Evolutionary conservation across 768 basidiomycete genomes (phyloP), one percentile per base, ranked within the genome.

Genomic region (Auricularia sp.): DNA sequence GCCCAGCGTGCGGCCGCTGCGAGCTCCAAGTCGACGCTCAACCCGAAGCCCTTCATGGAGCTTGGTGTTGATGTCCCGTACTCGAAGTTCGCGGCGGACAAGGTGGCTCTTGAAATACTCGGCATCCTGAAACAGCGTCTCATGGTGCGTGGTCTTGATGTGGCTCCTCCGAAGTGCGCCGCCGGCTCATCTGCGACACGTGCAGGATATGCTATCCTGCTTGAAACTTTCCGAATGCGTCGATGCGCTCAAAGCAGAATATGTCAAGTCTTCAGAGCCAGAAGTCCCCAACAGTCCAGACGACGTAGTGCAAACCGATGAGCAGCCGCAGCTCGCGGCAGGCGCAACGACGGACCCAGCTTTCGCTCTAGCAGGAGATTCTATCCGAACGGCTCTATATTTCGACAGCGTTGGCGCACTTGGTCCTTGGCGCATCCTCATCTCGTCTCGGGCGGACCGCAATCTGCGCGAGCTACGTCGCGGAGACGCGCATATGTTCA

Each of bases 381-480:
- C 85, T 0, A 78, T 85, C 77, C 86, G 82, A 71, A 80, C 84
- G 68, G 84, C 83, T 0, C 72, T 86, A 0, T 80, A 85, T 70
- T 85, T 86, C 65, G 81, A 85, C 33, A 83, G 77, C 47, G 79
- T 81, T 0, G 77, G 81, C 8, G 83, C 82, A 0, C 86, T 88
- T 53, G 87, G 88, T 2, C 78, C 81, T 29, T 89, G 87, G 88
- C 74, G 74, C 0, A 81, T 89, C 61, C 71, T 85, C 18, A 80
- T 87, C 4, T 80, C 82, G 6, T 78, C 76, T 0, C 74, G 78
- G 21, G 85, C 84, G 0, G 78, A 81, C 61, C 72, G 72, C 16
- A 77, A 83, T 65, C 70, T 88, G 3, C 79, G 83, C 4, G 79
- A 82, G 44, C 68, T 79, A 14, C 78, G 78, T 0, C 76, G 77